These are phyloP conservation scores for Stephanocyclus meneghinianus DNA, from an alignment of 352 stramenopile species.

Conservation along the genomic window DNA sequence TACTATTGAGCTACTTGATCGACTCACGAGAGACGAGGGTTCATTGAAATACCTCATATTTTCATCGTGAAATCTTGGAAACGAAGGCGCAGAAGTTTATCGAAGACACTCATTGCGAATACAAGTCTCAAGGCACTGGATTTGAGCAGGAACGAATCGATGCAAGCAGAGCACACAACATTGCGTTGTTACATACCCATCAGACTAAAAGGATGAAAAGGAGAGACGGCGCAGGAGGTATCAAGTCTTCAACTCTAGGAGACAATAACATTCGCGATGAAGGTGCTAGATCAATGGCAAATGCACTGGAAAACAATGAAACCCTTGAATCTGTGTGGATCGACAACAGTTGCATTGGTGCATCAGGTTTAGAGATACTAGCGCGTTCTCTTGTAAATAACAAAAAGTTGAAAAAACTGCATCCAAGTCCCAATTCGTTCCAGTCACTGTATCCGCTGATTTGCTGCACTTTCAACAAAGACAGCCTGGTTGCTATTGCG, in stretches of 20 bases:
- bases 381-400: constrained; percentile 35
- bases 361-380: constrained; percentile 20
- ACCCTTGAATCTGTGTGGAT: constrained; percentile 38
- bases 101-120: constrained; percentile 29
- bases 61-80: constrained; percentile 39
- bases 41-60: constrained; percentile 41
- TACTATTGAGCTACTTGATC: constrained; percentile 29
- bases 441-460: constrained; percentile 40
- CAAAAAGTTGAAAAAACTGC: constrained; percentile 30
- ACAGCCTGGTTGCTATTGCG: constrained; percentile 32
- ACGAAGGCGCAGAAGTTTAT: constrained; percentile 16
- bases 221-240: constrained; percentile 13
- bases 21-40: constrained; percentile 32
- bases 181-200: constrained; percentile 32
- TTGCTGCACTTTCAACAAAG: constrained; percentile 42
- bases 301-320: constrained; percentile 34
- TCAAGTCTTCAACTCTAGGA: constrained; percentile 38
- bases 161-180: constrained; percentile 17
- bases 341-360: constrained; percentile 44
- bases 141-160: constrained; percentile 44
- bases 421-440: constrained; percentile 46
- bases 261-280: constrained; percentile 50
- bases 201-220: constrained; percentile 23
- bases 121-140: constrained; percentile 30
- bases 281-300: constrained; percentile 27